phyloP scores from a whole-genome alignment of 2,329 filamentous ascomycete genomes.

The Colletotrichum sp. region DNA sequence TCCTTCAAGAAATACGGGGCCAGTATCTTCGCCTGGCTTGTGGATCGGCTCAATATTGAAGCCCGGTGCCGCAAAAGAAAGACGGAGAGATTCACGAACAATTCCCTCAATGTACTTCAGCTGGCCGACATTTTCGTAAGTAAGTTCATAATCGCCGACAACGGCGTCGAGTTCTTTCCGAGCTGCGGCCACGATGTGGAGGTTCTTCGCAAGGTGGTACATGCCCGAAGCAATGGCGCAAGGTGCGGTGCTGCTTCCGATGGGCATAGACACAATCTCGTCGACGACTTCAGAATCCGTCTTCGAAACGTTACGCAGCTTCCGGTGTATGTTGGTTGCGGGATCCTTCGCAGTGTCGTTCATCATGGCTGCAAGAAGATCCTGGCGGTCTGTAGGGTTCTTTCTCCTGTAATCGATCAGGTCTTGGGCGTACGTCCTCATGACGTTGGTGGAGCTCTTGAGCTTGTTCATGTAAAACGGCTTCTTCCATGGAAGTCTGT shows the following conservation, averaged over 20 bases:
- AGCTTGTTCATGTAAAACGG: slow-evolving; percentile 59
- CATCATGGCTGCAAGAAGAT: slow-evolving; percentile 66
- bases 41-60: slow-evolving; percentile 59
- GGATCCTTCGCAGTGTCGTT: slow-evolving; percentile 56
- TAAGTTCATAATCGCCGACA: slow-evolving; percentile 49
- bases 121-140: slow-evolving; percentile 52
- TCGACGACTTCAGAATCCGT: slow-evolving; percentile 64
- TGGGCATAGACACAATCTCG: slow-evolving; percentile 73
- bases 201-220: slow-evolving; percentile 57
- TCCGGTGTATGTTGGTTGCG: slow-evolving; percentile 53
- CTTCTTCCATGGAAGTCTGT: slow-evolving; percentile 53
- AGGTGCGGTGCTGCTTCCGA: slow-evolving; percentile 57
- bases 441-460: slow-evolving; percentile 53
- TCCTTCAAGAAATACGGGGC: slow-evolving; percentile 51
- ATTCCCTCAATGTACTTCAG: slow-evolving; percentile 60
- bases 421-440: slow-evolving; percentile 61
- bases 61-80: slow-evolving; percentile 58
- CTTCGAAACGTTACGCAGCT: background rate
- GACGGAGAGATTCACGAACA: slow-evolving; percentile 58
- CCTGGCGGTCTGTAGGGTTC: slow-evolving; percentile 60
- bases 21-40: slow-evolving; percentile 32
- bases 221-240: slow-evolving; percentile 49
- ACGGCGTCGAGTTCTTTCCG: slow-evolving; percentile 60
- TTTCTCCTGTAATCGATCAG: slow-evolving; percentile 61
- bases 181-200: slow-evolving; percentile 49